Evolutionary conservation across 495 filamentous ascomycete genomes (phyloP), one percentile per base, ranked within the genome.

Genomic region (Penicillium goetzii): DNA sequence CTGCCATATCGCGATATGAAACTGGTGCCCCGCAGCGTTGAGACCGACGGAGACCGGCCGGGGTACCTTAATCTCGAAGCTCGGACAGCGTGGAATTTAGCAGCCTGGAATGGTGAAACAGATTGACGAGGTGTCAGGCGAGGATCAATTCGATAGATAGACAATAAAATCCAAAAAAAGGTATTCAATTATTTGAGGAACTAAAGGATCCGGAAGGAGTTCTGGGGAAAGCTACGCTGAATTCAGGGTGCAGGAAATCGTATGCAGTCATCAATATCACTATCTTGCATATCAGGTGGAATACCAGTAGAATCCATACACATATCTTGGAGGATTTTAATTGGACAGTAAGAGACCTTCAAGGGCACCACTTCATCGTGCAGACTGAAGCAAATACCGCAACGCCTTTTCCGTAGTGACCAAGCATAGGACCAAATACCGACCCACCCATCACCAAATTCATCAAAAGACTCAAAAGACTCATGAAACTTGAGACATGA

Each of bases 11-110:
- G 52, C 17, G 43, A 47, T 23, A 56, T 64, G 61, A 68, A 68
- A 68, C 61, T 15, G 19, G 30, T 34, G 66, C 32, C 43, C 62
- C 62, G 56, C 30, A 36, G 52, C 6, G 41, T 49, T 60, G 56
- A 64, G 52, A 55, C 69, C 69, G 69, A 67, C 69, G 69, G 69
- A 72, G 57, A 58, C 69, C 69, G 67, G 26, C 43, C 52, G 59
- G 50, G 32, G 21, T 21, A 49, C 58, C 34, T 59, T 47, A 51
- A 64, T 56, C 54, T 59, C 45, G 43, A 47, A 11, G 43, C 19
- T n/a, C 19, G 43, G 43, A 25, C 43, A 23, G 12, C 12, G 9
- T 11, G 21, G 19, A 47, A 47, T 47, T 47, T 25, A 23, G 43
- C 43, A 47, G 43, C 43, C 43, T 47, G 43, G 43, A 25, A 47